Evolutionary conservation across 768 basidiomycete genomes (phyloP).

Genomic region (Cystofilobasidium macerans): DNA sequence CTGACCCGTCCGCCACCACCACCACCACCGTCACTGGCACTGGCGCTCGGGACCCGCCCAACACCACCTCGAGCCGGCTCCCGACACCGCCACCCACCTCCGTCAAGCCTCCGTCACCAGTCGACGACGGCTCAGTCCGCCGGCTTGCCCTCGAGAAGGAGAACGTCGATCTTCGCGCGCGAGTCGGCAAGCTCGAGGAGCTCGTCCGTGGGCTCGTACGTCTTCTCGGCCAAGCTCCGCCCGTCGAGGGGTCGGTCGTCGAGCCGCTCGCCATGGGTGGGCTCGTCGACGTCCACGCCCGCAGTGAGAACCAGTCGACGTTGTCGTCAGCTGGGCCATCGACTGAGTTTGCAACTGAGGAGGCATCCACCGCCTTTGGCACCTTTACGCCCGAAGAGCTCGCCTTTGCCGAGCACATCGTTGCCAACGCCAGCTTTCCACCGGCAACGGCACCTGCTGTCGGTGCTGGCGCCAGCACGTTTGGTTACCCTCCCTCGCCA

Average conservation of each 20-base stretch:
- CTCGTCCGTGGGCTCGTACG: conserved; percentile 25
- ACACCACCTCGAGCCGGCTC: neutral
- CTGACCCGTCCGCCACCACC: neutral
- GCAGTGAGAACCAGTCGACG: neutral
- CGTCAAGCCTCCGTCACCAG: too few relatives aligned
- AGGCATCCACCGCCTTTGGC: neutral
- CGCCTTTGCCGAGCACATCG: neutral
- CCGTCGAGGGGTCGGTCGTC: neutral
- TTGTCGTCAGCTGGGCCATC: neutral
- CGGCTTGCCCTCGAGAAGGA: conserved; percentile 20
- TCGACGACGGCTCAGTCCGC: neutral
- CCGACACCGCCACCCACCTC: neutral
- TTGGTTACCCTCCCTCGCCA: too few relatives aligned
- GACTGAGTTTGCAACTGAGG: neutral
- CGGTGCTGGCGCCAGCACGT: too few relatives aligned
- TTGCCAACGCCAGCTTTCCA: neutral
- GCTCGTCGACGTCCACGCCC: neutral
- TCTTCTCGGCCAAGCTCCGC: conserved; percentile 8
- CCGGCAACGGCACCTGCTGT: neutral
- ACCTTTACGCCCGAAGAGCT: neutral
- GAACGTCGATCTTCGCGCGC: conserved; percentile 14
- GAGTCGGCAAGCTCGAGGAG: conserved; percentile 24
- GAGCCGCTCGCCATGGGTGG: neutral
- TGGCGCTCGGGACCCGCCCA: too few relatives aligned
- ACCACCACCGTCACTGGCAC: neutral